Conservation (phyloP, 2,329 filamentous ascomycete species). For the Aspergillus tamarii region DNA sequence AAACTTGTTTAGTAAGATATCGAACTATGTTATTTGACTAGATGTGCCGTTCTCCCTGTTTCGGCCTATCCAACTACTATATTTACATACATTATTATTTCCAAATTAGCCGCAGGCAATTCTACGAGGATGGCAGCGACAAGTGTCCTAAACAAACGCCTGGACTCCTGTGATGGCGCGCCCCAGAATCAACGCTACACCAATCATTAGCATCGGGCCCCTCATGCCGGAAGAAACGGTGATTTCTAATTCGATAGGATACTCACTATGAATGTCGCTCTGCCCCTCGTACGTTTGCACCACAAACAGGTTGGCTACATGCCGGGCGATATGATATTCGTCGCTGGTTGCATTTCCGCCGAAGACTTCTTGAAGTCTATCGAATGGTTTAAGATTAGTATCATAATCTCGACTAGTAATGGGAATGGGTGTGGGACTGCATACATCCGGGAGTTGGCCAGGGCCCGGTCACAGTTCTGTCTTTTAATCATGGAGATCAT, state of each 20-base stretch:
- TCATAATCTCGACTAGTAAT: neutral
- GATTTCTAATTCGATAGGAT: conserved; percentile 6
- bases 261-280: conserved; percentile 93
- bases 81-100: neutral
- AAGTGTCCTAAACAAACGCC: conserved; percentile 66
- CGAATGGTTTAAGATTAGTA: neutral
- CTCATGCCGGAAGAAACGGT: neutral
- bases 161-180: conserved; percentile 74
- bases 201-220: conserved; percentile 2
- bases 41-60: neutral
- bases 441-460: conserved; percentile 73
- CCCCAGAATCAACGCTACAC: conserved; percentile 67
- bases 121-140: neutral
- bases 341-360: conserved; percentile 98
- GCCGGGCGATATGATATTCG: conserved; percentile 91
- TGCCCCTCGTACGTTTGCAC: conserved; percentile 98
- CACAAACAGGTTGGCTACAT: conserved; percentile 95
- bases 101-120: neutral
- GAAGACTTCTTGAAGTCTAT: conserved; percentile 86
- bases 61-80: neutral
- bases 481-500: conserved; percentile 98
- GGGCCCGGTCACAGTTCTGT: conserved; percentile 91
- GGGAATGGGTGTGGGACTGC: conserved; percentile 30
- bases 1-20: neutral
- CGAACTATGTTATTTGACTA: neutral